Evolutionary conservation across 2,329 filamentous ascomycete species (phyloP), one percentile per base, ranked within the genome.

Genomic region (Juglanconis sp.): DNA sequence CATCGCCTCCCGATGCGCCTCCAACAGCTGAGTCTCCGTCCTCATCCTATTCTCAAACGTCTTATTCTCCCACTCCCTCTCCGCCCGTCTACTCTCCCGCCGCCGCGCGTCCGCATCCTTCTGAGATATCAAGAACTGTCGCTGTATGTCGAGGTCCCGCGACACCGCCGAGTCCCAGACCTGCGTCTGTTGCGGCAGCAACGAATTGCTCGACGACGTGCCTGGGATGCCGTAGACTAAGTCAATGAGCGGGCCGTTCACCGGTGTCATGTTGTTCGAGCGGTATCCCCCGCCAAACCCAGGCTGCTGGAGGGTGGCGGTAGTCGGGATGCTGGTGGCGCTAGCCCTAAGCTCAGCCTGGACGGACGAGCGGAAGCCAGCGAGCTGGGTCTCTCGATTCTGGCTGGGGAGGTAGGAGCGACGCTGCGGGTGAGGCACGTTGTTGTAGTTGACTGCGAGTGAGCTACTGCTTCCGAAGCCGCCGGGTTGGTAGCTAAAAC

Each of bases 1-100:
- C 83, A 97, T 82, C 1, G 89, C 90, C 64, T 93, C 88, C 24
- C 89, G 82, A 72, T 97, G 93, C 30, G 87, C 82, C 50, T 90
- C 88, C 55, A 90, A 79, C 78, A 96, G 83, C 64, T 89, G 85
- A 0, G 88, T 87, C 24, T 62, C 58, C 15, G 84, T 86, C 57
- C 91, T 81, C 89, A 96, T 95, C 65, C 85, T 82, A 71, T 88
- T 85, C 65, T 92, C 89, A 67, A 92, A 87, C 42, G 81, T 81
- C 53, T 82, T 82, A 13, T 90, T 86, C 5, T 80, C 78, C 57
- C 83, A 78, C 64, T 85, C 81, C 65, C 81, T 83, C 53, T 83
- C 84, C 47, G 79, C 75, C 58, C 81, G 79, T 66, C 86, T 82
- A 68, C 81, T 77, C 70, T 88, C 83, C 56, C 81, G 80, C 55